These are phyloP conservation scores for Coniella lustricola DNA, from an alignment of 2,329 filamentous ascomycete species.

Conservation along the genomic window DNA sequence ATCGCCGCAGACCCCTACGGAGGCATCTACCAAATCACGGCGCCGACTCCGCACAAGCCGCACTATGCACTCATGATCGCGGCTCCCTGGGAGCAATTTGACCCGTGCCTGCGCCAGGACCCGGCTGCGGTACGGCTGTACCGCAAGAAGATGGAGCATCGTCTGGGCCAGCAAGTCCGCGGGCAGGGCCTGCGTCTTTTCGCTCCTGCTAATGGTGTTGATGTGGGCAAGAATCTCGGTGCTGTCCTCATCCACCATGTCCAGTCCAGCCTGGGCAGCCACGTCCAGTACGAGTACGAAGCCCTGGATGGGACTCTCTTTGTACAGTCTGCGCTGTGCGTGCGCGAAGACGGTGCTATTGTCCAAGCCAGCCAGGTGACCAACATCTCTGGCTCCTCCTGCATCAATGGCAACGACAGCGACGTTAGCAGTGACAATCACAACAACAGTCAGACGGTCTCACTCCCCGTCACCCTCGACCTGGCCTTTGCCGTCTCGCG, in stretches of 20 bases:
- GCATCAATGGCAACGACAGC: too few species aligned
- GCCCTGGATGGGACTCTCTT: background rate
- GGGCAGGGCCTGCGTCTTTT: constrained; percentile 7
- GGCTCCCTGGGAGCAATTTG: constrained; percentile 18
- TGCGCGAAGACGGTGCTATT: constrained; percentile 6
- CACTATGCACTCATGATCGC: constrained; percentile 18
- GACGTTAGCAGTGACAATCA: too few species aligned
- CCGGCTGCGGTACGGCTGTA: constrained; percentile 16
- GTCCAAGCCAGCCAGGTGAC: constrained; percentile 14
- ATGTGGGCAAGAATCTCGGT: background rate
- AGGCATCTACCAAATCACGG: constrained; percentile 13
- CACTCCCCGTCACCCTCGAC: constrained; percentile 6
- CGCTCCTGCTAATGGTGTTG: too few species aligned
- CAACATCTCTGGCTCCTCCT: background rate
- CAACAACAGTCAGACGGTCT: background rate
- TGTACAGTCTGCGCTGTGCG: constrained; percentile 5
- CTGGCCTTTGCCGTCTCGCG: constrained; percentile 16
- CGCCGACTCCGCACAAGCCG: constrained; percentile 5
- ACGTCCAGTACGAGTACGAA: constrained; percentile 7
- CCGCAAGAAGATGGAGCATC: constrained; percentile 14
- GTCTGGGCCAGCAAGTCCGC: background rate
- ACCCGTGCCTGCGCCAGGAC: constrained; percentile 10
- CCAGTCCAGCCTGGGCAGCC: constrained; percentile 5
- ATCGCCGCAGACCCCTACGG: constrained; percentile 15
- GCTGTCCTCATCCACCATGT: constrained; percentile 7